phyloP scores from a whole-genome alignment of 2,329 filamentous ascomycete genomes.

The Colletotrichum sp. region DNA sequence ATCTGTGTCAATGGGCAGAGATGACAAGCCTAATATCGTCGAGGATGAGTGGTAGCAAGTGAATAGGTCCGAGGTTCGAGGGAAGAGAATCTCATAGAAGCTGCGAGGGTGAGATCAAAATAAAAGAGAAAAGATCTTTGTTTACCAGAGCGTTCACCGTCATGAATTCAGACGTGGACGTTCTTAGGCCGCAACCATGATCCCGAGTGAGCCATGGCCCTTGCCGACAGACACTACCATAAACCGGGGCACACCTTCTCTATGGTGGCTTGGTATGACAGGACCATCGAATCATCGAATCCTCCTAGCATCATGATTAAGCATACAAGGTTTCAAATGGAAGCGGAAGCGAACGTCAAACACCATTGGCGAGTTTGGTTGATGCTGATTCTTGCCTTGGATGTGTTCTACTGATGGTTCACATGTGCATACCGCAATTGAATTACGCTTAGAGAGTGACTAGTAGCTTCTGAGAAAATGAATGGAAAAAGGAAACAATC shows the following conservation, averaged over 20 bases:
- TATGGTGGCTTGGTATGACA: too few species aligned
- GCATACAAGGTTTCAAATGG: too few species aligned
- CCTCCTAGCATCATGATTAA: too few species aligned
- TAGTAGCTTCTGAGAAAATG: neutral
- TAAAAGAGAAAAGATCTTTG: neutral
- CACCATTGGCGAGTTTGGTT: too few species aligned
- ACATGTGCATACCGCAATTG: fast-evolving
- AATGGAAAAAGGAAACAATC: neutral
- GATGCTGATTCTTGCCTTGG: too few species aligned
- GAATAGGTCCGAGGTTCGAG: neutral
- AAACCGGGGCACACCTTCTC: neutral
- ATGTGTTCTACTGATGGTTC: too few species aligned
- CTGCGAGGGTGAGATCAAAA: neutral
- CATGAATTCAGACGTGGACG: neutral
- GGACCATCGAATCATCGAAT: too few species aligned
- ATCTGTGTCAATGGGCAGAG: neutral
- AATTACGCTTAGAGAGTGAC: neutral
- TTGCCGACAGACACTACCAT: neutral
- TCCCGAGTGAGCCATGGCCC: neutral
- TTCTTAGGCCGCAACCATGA: neutral
- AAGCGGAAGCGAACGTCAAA: too few species aligned
- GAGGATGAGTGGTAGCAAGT: neutral
- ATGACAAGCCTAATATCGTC: neutral
- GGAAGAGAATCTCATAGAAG: neutral
- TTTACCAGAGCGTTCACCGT: neutral